These are phyloP conservation scores for Quercus aquifolioides DNA, from an alignment of 306 rosid genomes.

Conservation along the genomic window DNA sequence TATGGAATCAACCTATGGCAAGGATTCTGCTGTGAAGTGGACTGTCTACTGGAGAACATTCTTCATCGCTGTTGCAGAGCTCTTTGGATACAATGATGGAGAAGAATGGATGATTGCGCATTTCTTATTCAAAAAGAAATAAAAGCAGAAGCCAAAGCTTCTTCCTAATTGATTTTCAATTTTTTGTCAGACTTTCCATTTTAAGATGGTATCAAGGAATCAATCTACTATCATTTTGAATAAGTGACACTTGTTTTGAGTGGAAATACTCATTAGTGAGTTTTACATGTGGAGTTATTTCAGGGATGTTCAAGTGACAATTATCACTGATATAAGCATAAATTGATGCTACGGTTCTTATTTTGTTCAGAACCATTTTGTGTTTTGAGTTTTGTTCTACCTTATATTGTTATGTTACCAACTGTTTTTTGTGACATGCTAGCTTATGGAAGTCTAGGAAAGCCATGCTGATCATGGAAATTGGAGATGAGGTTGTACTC, in stretches of 20 bases:
- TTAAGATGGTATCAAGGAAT: neutral
- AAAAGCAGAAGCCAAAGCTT: conserved; percentile 8
- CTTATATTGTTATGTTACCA: neutral
- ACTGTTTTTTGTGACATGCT: neutral
- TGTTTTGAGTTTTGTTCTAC: neutral
- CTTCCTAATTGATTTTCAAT: neutral
- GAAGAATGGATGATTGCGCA: conserved; percentile 94
- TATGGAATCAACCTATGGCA: conserved; percentile 84
- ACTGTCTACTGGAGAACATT: conserved; percentile 93
- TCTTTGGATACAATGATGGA: conserved; percentile 77
- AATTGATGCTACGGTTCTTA: too few species aligned
- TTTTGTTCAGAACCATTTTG: neutral
- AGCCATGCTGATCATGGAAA: neutral
- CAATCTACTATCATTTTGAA: neutral
- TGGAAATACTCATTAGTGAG: neutral
- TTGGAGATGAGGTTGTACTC: neutral
- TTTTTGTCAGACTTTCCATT: neutral
- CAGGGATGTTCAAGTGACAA: neutral
- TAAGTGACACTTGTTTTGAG: neutral
- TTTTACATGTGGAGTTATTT: neutral
- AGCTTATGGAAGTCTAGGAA: neutral
- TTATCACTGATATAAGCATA: too few species aligned
- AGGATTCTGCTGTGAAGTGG: conserved; percentile 82
- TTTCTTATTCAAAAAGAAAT: conserved; percentile 74
- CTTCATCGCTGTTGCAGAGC: conserved; percentile 86